Percentiles rank a stretch among this genome's conserved stretches.
phyloP scores from a whole-genome alignment of 371 early-diverging fungal genomes.

The Dichotomocladium elegans region DNA sequence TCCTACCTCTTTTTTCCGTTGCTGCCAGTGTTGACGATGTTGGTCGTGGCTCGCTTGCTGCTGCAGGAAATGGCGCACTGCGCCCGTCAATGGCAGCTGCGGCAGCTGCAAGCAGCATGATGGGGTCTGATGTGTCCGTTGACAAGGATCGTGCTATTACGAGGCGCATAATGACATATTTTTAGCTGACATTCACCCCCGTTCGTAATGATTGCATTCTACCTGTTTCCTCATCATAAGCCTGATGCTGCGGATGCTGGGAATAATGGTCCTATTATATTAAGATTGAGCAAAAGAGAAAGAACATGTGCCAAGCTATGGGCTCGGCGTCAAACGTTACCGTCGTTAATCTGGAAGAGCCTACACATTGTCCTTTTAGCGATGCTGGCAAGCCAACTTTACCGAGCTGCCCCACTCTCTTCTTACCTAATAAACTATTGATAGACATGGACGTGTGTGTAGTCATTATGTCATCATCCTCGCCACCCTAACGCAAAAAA shows the following conservation, averaged over 20 bases:
- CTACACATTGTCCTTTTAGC: too few species aligned
- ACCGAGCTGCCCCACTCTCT: neutral
- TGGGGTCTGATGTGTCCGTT: constrained; percentile 28
- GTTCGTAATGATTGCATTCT: neutral
- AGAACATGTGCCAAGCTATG: too few species aligned
- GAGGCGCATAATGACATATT: neutral
- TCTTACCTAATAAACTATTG: constrained; percentile 16
- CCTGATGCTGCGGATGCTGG: neutral
- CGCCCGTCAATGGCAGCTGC: constrained; percentile 35
- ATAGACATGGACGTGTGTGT: constrained; percentile 20
- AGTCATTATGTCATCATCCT: constrained; percentile 9
- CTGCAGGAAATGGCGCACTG: neutral
- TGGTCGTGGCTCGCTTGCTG: neutral
- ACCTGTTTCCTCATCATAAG: neutral
- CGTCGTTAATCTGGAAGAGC: too few species aligned
- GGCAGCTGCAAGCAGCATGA: constrained; percentile 42
- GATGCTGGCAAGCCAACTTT: too few species aligned
- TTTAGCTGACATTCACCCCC: neutral
- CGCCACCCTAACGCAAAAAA: too few species aligned
- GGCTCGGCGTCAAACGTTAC: too few species aligned
- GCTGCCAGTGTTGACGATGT: too few species aligned
- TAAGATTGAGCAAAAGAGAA: too few species aligned
- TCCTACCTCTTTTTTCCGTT: too few species aligned
- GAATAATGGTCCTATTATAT: neutral
- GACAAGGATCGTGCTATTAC: neutral